Conservation (phyloP, 371 early-diverging fungal genomes). For the Phascolomyces articulosus region DNA sequence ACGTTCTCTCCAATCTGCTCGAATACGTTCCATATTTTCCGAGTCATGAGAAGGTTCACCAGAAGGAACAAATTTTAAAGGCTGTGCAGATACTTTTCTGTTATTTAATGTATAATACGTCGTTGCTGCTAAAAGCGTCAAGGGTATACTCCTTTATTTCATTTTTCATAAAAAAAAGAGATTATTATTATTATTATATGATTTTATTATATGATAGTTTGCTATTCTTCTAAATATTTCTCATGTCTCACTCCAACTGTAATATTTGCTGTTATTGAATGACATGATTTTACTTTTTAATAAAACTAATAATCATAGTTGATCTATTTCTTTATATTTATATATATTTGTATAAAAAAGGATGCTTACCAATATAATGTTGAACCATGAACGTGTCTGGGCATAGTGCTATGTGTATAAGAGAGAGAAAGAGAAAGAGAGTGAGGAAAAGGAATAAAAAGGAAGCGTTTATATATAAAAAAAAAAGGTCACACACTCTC, state of each 20-base stretch:
- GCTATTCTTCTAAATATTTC: too few species aligned
- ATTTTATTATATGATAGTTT: too few species aligned
- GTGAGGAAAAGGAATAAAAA: background rate
- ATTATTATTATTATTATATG: background rate
- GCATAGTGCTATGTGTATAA: background rate
- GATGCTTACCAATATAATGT: conserved; percentile 4
- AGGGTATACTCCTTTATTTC: conserved; percentile 2
- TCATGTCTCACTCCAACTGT: too few species aligned
- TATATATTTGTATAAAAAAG: too few species aligned
- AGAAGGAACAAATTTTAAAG: conserved; percentile 35
- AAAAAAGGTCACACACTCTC: background rate
- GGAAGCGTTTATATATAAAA: too few species aligned
- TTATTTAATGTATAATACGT: conserved; percentile 1
- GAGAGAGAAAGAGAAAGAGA: conserved; percentile 1
- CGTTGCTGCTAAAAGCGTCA: conserved; percentile 7
- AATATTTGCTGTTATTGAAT: too few species aligned
- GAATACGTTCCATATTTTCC: conserved; percentile 40
- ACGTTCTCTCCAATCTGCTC: conserved; percentile 42
- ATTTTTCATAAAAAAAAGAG: background rate
- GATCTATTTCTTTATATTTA: too few species aligned
- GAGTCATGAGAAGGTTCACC: conserved; percentile 37
- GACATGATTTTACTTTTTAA: too few species aligned
- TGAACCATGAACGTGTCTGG: conserved; percentile 12
- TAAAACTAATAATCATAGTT: too few species aligned
- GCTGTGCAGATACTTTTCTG: conserved; percentile 20